phyloP scores from a whole-genome alignment of 2,329 filamentous ascomycete genomes.

The Venturia nashicola region DNA sequence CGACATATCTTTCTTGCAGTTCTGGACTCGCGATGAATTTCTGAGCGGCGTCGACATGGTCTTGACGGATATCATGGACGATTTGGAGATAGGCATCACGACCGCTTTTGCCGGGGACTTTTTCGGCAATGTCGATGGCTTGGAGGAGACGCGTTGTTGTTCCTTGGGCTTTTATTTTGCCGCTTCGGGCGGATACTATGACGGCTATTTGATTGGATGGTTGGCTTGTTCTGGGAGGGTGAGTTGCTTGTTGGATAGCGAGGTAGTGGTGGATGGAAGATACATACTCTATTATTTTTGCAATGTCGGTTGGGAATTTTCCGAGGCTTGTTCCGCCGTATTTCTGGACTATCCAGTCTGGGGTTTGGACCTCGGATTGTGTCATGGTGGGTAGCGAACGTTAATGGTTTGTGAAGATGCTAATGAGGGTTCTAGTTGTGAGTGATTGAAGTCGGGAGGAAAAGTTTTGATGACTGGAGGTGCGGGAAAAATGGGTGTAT shows the following conservation, averaged over 20 bases:
- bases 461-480: not conserved
- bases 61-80: slow-evolving; percentile 67
- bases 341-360: slow-evolving; percentile 75
- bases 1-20: slow-evolving; percentile 19
- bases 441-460: not conserved
- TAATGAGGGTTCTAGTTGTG: not conserved
- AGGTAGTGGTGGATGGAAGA: not conserved
- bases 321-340: slow-evolving; percentile 93
- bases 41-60: slow-evolving; percentile 68
- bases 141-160: slow-evolving; percentile 51
- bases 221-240: slow-evolving; percentile 23
- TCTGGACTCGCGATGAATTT: slow-evolving; percentile 24
- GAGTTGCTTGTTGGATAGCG: not conserved
- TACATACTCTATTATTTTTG: slow-evolving; percentile 8
- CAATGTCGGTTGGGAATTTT: slow-evolving; percentile 11
- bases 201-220: slow-evolving; percentile 67
- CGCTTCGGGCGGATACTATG: slow-evolving; percentile 90
- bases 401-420: not conserved
- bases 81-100: slow-evolving; percentile 51
- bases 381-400: not conserved
- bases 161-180: slow-evolving; percentile 84
- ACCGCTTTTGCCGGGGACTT: slow-evolving; percentile 22
- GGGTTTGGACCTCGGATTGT: too few relatives aligned
- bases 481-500: not conserved
- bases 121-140: slow-evolving; percentile 28